Base-by-base conservation (phyloP, 78 protist species). In the Speleostelium caveatum region DNA sequence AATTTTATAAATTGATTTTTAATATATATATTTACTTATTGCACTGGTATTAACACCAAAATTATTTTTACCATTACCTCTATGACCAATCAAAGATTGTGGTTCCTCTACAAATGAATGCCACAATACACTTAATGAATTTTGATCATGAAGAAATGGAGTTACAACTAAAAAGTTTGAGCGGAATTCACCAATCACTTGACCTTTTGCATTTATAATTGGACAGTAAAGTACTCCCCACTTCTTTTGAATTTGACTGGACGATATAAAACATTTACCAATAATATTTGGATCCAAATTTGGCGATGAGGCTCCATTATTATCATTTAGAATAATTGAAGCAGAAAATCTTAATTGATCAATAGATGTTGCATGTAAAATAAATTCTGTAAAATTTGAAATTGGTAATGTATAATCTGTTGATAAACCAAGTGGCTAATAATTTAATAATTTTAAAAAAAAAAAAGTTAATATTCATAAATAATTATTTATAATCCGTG, bases 41-140 rank as follows among this genome's bases (percentile, higher is more conserved):
- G 89, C 89, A 68, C 63, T 80, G 24, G 89, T 72, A 68, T 80
- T 80, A 53, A 80, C 51, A 80, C 89, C 89, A 68, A 80, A 80
- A 58, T 80, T 80, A 30, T 80, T 80, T 33, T 80, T 80, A 22
- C 89, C 89, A 80, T 80, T 80, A 19, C 89, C 89, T 32, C 89
- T 26, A 58, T 80, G 89, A 24, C 89, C 89, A 68, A 80, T 80
- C 7, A 80, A 22, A n/a, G 89, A 55, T 55, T 80, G 32, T n/a
- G 89, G 86, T 30, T 76, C 68, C n/a, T 80, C 89, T 30, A 80
- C 77, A 22, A 80, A 67, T 24, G 89, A 38, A 39, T 68, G 89
- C 89, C 89, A 80, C 14, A 80, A 39, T 22, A n/a, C 26, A 38
- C 68, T 35, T 0, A 80, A 22, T 22, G 89, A 80, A 30, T 80